Conservation (phyloP, 1,284 basidiomycete species). For the Xerocomus tenax region DNA sequence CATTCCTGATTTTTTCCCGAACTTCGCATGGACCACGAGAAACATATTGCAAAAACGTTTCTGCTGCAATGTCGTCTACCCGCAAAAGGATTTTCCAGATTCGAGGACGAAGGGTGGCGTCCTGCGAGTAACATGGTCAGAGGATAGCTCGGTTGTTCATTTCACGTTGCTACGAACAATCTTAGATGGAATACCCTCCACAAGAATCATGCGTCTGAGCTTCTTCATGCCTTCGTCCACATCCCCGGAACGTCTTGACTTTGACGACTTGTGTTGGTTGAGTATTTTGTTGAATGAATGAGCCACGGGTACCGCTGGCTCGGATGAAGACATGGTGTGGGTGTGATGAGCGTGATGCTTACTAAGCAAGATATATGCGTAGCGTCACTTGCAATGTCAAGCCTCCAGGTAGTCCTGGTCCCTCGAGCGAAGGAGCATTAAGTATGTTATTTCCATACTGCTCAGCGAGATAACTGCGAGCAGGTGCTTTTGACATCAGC, state of each 20-base stretch:
- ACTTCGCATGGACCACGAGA: constrained; percentile 78
- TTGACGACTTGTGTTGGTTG: constrained; percentile 57
- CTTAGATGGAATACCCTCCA: constrained; percentile 76
- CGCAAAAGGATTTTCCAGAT: constrained; percentile 90
- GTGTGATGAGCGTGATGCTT: not conserved
- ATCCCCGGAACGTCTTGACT: constrained; percentile 56
- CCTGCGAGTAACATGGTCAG: constrained; percentile 36
- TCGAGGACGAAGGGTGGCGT: constrained; percentile 64
- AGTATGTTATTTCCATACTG: no score
- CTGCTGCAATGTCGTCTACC: constrained; percentile 67
- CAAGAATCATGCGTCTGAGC: constrained; percentile 73
- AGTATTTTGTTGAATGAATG: constrained; percentile 73
- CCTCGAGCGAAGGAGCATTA: no score
- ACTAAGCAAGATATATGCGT: no score
- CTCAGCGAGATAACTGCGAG: no score
- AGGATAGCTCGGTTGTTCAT: not conserved
- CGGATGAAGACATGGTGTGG: constrained; percentile 22
- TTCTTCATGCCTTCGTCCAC: constrained; percentile 75
- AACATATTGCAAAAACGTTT: constrained; percentile 75
- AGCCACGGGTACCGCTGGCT: constrained; percentile 37
- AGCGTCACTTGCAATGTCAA: no score
- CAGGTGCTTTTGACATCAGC: no score
- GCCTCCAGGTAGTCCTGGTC: no score
- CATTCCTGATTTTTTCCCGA: constrained; percentile 80
- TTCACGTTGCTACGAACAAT: constrained; percentile 35